A percentile compares a stretch with the other conserved stretches of the same genome.
Evolutionary conservation across 257 asterid species (phyloP).

Genomic region (Linaria vulgaris): DNA sequence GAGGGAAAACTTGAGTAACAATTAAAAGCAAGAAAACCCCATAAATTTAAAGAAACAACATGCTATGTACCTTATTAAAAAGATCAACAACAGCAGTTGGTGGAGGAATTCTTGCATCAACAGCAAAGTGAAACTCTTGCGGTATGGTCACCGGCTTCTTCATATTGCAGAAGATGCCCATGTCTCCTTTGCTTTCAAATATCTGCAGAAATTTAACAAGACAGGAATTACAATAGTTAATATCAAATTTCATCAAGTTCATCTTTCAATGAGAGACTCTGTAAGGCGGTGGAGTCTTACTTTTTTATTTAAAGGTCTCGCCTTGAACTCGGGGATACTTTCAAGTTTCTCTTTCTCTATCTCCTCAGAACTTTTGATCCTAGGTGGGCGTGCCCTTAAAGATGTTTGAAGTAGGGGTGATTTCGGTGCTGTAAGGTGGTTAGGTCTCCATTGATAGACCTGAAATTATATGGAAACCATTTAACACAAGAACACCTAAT

Average conservation of each 20-base stretch:
- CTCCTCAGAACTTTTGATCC: constrained; percentile 65
- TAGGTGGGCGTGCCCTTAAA: constrained; percentile 83
- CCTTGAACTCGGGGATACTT: constrained; percentile 80
- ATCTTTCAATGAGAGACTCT: neutral
- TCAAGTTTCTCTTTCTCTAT: constrained; percentile 72
- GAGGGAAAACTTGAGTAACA: neutral
- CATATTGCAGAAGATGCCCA: constrained; percentile 73
- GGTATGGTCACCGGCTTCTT: constrained; percentile 82
- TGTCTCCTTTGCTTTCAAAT: constrained; percentile 87
- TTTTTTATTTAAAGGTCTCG: constrained; percentile 88
- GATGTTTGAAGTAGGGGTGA: constrained; percentile 79
- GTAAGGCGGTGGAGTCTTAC: constrained; percentile 28
- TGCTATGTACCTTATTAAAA: constrained; percentile 61
- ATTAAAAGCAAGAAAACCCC: neutral
- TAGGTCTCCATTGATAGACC: constrained; percentile 69
- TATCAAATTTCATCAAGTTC: neutral
- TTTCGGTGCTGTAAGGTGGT: constrained; percentile 77
- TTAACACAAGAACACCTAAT: neutral
- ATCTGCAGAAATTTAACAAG: constrained; percentile 45
- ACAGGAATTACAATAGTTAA: neutral
- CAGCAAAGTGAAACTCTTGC: constrained; percentile 81
- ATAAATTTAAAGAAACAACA: neutral
- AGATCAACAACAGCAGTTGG: constrained; percentile 63
- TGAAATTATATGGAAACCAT: constrained; percentile 28
- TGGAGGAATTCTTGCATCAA: constrained; percentile 78